Evolutionary conservation across 768 basidiomycete species (phyloP).

Genomic region (Psilocybe tampanensis): DNA sequence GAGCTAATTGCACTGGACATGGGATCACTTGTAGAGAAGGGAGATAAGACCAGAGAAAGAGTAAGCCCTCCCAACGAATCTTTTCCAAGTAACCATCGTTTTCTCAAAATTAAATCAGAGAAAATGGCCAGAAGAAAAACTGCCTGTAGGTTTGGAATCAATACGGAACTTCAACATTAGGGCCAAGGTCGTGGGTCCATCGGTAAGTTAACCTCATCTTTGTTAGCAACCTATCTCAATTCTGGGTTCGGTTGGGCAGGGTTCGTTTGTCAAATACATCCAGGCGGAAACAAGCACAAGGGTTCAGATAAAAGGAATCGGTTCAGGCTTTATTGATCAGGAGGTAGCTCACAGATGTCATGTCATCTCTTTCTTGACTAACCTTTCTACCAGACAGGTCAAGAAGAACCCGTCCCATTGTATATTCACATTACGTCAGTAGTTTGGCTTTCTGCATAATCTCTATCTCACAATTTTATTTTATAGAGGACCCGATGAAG

Average conservation of each 20-base stretch:
- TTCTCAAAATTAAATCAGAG: slow-evolving; percentile 46
- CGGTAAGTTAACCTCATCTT: slow-evolving; percentile 50
- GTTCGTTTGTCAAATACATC: slow-evolving; percentile 97
- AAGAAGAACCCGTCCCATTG: slow-evolving; percentile 88
- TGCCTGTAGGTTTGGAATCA: slow-evolving; percentile 85
- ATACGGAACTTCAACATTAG: slow-evolving; percentile 97
- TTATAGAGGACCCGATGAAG: slow-evolving; percentile 76
- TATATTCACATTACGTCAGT: slow-evolving; percentile 87
- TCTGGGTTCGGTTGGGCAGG: slow-evolving; percentile 42
- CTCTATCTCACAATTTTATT: neutral
- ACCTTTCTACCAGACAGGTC: slow-evolving; percentile 50
- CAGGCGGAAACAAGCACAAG: slow-evolving; percentile 95
- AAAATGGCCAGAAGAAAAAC: slow-evolving; percentile 98
- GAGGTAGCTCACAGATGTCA: slow-evolving; percentile 13
- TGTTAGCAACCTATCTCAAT: neutral
- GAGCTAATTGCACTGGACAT: slow-evolving; percentile 76
- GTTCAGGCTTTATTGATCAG: slow-evolving; percentile 90
- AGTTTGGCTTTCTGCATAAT: neutral
- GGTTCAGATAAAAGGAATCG: slow-evolving; percentile 95
- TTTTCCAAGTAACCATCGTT: neutral
- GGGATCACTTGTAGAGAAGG: slow-evolving; percentile 81
- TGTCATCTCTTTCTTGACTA: neutral
- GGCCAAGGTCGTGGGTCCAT: slow-evolving; percentile 96
- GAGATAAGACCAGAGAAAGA: slow-evolving; percentile 66
- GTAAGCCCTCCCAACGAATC: slow-evolving; percentile 42